Conservation (phyloP, 1,284 basidiomycete species). For the Gymnopus androsaceus region DNA sequence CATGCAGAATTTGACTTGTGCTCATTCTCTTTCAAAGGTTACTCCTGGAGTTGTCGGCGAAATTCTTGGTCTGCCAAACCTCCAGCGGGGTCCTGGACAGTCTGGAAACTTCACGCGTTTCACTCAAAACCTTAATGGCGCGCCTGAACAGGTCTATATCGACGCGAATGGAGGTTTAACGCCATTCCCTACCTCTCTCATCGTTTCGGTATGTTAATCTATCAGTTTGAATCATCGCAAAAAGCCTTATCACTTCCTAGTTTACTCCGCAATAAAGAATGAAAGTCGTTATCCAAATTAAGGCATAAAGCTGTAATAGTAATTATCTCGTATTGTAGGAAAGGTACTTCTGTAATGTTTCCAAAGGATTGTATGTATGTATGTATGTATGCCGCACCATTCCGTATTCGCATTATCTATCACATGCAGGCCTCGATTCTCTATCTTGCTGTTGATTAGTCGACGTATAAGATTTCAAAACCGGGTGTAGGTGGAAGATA, state of each 20-base stretch:
- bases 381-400: no score
- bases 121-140: constrained; percentile 8
- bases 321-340: no score
- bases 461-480: no score
- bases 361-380: no score
- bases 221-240: background rate
- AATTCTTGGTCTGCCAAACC: constrained; percentile 49
- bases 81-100: constrained; percentile 45
- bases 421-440: no score
- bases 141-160: constrained; percentile 12
- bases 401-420: no score
- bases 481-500: no score
- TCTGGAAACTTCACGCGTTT: constrained; percentile 43
- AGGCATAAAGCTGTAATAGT: no score
- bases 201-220: constrained; percentile 7
- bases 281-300: no score
- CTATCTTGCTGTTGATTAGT: no score
- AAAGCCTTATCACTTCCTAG: background rate
- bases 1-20: background rate
- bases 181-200: constrained; percentile 12
- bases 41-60: constrained; percentile 46
- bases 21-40: constrained; percentile 28
- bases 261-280: constrained; percentile 56
- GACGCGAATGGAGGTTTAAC: constrained; percentile 11
- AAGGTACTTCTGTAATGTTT: no score